Base-by-base conservation (phyloP, 139 green algal species). In the Microglena sp. region DNA sequence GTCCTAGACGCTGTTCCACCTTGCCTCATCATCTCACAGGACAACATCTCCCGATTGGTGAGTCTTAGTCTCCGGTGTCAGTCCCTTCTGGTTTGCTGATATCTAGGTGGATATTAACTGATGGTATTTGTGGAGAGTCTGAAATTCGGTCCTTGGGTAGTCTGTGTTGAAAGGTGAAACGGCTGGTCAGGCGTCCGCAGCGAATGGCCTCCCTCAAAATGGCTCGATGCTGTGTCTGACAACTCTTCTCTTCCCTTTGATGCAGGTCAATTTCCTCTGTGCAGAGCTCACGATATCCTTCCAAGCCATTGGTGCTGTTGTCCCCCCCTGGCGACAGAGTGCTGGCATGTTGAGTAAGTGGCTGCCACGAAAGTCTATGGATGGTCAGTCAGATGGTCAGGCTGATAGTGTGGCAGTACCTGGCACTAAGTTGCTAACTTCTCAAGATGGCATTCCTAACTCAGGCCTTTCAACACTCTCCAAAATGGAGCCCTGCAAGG, bases 331-430 rank as follows among this genome's bases (percentile, higher is more conserved):
- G 84, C 77, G 84, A n/a, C 70, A 80, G 15, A 59, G 60, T 31
- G 75, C 67, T 26, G 77, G 64, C 68, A 78, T 90, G 80, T 71
- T 89, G 18, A 78, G 56, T 58, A 90, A 90, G 66, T 88, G 79
- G 79, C 63, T 64, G 45, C 66, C 67, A 4, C 56, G 62, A n/a
- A 78, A 73, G 60, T 55, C 30, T 2, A 15, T 77, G 15, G 71
- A 72, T 31, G n/a, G n/a, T n/a, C n/a, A n/a, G n/a, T n/a, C n/a
- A n/a, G n/a, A n/a, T n/a, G n/a, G n/a, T n/a, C n/a, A n/a, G n/a
- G n/a, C n/a, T n/a, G n/a, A n/a, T n/a, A n/a, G n/a, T n/a, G n/a
- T n/a, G n/a, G n/a, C n/a, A n/a, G n/a, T n/a, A n/a, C n/a, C n/a
- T n/a, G n/a, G n/a, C n/a, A n/a, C n/a, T n/a, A n/a, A n/a, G n/a